phyloP scores from a whole-genome alignment of 495 filamentous ascomycete genomes.

The Penicillium tannophilum region DNA sequence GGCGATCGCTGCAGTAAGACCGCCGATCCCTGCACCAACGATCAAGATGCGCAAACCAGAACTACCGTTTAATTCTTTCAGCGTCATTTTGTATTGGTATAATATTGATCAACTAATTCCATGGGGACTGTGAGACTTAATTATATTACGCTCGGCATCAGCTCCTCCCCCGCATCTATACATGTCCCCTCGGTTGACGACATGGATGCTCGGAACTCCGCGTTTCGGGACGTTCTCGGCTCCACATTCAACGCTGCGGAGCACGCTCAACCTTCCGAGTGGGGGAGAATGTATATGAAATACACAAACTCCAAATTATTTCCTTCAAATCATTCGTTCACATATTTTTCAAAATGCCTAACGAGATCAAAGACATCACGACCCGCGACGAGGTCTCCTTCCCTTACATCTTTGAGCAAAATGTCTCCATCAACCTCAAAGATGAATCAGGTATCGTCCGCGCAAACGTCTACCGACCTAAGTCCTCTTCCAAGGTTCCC shows the following conservation, averaged over 20 bases:
- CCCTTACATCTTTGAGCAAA: slow-evolving; percentile 43
- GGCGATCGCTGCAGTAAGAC: slow-evolving; percentile 55
- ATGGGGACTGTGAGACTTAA: not conserved
- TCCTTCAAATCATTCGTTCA: not conserved
- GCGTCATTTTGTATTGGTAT: slow-evolving; percentile 12
- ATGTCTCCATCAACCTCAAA: slow-evolving; percentile 37
- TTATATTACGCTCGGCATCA: not conserved
- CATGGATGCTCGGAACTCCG: slow-evolving; percentile 8
- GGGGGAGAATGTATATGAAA: slow-evolving; percentile 16
- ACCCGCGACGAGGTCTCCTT: slow-evolving; percentile 36
- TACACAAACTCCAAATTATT: not conserved
- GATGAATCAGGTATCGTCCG: slow-evolving; percentile 39
- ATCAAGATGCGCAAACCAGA: slow-evolving; percentile 45
- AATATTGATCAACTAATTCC: not conserved
- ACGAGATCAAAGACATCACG: slow-evolving; percentile 42
- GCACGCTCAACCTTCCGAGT: not conserved
- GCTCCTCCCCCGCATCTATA: not conserved
- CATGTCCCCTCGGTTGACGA: slow-evolving; percentile 5
- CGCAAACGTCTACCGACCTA: slow-evolving; percentile 45
- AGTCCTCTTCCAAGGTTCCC: slow-evolving; percentile 30
- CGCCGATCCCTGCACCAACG: slow-evolving; percentile 60
- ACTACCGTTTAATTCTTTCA: slow-evolving; percentile 15
- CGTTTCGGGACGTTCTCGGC: slow-evolving; percentile 31
- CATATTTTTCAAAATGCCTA: slow-evolving; percentile 34
- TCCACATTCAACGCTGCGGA: slow-evolving; percentile 26